Evolutionary conservation across 2,329 filamentous ascomycete genomes (phyloP).

Genomic region (Ophiosphaerella narmari): DNA sequence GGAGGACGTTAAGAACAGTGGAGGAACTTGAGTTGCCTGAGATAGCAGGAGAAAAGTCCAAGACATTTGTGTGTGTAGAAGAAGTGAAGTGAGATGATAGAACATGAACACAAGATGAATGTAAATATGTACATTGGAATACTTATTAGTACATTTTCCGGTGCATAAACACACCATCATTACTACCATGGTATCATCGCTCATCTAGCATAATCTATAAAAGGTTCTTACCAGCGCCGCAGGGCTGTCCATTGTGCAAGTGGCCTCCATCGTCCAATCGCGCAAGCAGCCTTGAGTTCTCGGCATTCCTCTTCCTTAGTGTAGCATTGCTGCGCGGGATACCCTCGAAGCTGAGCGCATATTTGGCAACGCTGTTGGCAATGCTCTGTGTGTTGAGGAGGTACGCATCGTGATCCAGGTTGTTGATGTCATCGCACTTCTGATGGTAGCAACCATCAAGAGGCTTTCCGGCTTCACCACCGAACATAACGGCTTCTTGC

Average conservation of each 20-base stretch:
- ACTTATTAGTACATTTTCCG: too few species aligned
- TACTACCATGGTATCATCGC: neutral
- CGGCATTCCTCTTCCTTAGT: slow-evolving; percentile 36
- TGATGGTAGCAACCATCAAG: slow-evolving; percentile 48
- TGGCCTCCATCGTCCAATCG: slow-evolving; percentile 34
- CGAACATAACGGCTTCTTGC: slow-evolving; percentile 43
- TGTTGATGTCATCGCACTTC: slow-evolving; percentile 43
- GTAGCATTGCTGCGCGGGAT: slow-evolving; percentile 38
- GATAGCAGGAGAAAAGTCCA: too few species aligned
- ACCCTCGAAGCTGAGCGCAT: slow-evolving; percentile 42
- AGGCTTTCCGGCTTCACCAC: slow-evolving; percentile 43
- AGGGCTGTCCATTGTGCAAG: slow-evolving; percentile 32
- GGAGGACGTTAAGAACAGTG: neutral
- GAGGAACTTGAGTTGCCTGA: too few species aligned
- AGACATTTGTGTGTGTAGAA: too few species aligned
- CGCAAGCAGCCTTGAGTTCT: slow-evolving; percentile 23
- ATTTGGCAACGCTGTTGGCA: slow-evolving; percentile 46
- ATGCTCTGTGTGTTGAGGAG: slow-evolving; percentile 47
- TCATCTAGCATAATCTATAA: slow-evolving; percentile 7
- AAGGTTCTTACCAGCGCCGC: slow-evolving; percentile 24
- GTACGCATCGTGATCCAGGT: slow-evolving; percentile 44
- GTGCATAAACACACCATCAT: too few species aligned
- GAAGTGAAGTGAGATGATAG: too few species aligned
- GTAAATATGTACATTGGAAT: too few species aligned
- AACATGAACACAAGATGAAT: too few species aligned